Evolutionary conservation across 768 basidiomycete genomes (phyloP).

Genomic region (Auriculariales sp.): DNA sequence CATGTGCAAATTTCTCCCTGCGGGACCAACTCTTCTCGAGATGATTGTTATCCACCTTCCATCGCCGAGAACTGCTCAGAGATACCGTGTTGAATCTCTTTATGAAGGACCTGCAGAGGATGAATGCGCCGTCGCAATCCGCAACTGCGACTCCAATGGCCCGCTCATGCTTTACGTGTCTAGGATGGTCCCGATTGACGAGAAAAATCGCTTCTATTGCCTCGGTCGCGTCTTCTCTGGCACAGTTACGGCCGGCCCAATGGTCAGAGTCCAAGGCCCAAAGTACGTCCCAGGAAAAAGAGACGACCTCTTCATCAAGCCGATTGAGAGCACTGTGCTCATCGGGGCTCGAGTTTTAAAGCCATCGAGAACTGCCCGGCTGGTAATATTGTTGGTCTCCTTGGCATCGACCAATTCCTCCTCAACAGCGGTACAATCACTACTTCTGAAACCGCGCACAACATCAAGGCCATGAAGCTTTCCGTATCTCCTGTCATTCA

Average conservation of each 20-base stretch:
- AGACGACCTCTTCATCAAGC: conserved; percentile 30
- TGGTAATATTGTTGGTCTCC: conserved; percentile 39
- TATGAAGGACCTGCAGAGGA: conserved; percentile 42
- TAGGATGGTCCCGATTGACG: conserved; percentile 33
- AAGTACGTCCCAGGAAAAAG: conserved; percentile 39
- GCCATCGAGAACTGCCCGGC: conserved; percentile 39
- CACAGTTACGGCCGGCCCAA: conserved; percentile 34
- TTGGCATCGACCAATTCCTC: conserved; percentile 42
- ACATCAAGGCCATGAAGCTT: conserved; percentile 45
- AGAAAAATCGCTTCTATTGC: conserved; percentile 43
- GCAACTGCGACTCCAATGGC: conserved; percentile 36
- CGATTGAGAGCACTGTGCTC: conserved; percentile 37
- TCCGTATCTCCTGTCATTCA: conserved; percentile 39
- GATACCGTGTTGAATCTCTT: conserved; percentile 36
- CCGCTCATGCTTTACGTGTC: conserved; percentile 39
- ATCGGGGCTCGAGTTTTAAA: conserved; percentile 40
- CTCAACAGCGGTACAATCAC: conserved; percentile 40
- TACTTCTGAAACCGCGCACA: conserved; percentile 38
- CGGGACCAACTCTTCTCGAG: conserved; percentile 36
- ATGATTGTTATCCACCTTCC: conserved; percentile 41
- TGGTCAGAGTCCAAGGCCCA: conserved; percentile 39
- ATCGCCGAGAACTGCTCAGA: conserved; percentile 33
- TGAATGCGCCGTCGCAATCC: conserved; percentile 37
- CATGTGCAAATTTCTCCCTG: conserved; percentile 38
- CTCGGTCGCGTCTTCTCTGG: conserved; percentile 44